A percentile compares a stretch with the other conserved stretches of the same genome.
These are phyloP conservation scores for Lipomyces sp. DNA, from an alignment of 805 yeast genomes.

Conservation along the genomic window DNA sequence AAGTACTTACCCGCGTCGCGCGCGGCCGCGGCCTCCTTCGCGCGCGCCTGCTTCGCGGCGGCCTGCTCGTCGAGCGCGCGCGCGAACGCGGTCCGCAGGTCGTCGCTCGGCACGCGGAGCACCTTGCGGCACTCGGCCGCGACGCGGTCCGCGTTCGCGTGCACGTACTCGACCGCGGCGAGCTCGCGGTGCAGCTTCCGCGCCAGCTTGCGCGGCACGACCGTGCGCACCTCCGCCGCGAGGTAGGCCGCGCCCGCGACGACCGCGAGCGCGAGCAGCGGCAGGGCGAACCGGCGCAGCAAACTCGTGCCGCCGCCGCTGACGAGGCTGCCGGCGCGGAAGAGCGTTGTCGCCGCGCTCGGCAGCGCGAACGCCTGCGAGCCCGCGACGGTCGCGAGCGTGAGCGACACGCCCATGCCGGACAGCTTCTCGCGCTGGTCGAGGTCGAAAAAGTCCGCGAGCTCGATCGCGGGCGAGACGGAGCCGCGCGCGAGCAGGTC, in stretches of 20 bases:
- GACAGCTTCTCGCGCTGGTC: slow-evolving; percentile 25
- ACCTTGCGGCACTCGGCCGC: slow-evolving; percentile 81
- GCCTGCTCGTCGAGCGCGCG: slow-evolving; percentile 59
- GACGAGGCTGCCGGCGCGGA: slow-evolving; percentile 7
- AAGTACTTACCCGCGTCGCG: slow-evolving; percentile 57
- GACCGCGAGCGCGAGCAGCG: slow-evolving; percentile 50
- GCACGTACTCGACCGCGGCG: slow-evolving; percentile 69
- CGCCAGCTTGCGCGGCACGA: slow-evolving; percentile 80
- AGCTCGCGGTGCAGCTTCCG: slow-evolving; percentile 63
- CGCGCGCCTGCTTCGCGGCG: slow-evolving; percentile 54
- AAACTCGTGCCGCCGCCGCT: slow-evolving; percentile 10
- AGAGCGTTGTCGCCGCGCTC: slow-evolving; percentile 14
- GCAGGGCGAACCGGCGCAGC: slow-evolving; percentile 49
- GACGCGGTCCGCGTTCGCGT: slow-evolving; percentile 70
- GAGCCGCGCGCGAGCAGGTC: slow-evolving; percentile 50
- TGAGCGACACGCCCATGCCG: slow-evolving; percentile 26
- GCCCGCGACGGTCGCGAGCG: slow-evolving; percentile 28
- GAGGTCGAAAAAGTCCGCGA: slow-evolving; percentile 70
- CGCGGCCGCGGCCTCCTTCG: slow-evolving; percentile 52
- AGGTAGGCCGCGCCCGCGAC: slow-evolving; percentile 59
- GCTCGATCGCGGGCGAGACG: slow-evolving; percentile 49
- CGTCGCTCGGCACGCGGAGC: slow-evolving; percentile 74
- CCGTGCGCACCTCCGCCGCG: slow-evolving; percentile 79
- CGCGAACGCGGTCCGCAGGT: slow-evolving; percentile 69
- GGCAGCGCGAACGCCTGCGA: slow-evolving; percentile 22